Evolutionary conservation across 176 grass and related monocot species (phyloP).

Genomic region (Musa troglodytarum): DNA sequence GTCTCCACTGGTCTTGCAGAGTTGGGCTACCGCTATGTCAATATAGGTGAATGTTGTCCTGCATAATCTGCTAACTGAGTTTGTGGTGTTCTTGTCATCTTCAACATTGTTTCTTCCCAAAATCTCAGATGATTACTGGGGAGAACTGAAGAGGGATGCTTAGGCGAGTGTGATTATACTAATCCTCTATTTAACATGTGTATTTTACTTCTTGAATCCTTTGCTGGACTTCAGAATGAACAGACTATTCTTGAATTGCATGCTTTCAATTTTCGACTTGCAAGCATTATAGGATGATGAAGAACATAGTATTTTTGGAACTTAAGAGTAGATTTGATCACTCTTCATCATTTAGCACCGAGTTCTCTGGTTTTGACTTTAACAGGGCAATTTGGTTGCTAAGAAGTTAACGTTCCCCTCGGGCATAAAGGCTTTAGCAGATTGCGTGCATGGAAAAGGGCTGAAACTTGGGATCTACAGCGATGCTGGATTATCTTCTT

Average conservation of each 20-base stretch:
- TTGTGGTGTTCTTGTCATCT: background rate
- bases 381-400: conserved; percentile 32
- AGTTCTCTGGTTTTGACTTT: background rate
- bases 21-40: conserved; percentile 36
- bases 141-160: conserved; percentile 27
- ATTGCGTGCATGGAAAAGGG: conserved; percentile 39
- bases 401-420: conserved; percentile 37
- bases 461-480: conserved; percentile 43
- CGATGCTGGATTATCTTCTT: conserved; percentile 31
- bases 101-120: background rate
- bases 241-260: no score
- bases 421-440: conserved; percentile 34
- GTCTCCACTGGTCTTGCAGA: conserved; percentile 34
- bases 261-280: no score
- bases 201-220: no score
- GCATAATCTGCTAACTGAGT: no score
- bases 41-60: conserved; percentile 20
- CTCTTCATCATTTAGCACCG: background rate
- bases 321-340: background rate
- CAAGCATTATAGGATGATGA: no score
- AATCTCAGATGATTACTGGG: conserved; percentile 45
- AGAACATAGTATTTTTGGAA: no score
- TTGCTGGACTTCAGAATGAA: no score
- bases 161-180: conserved; percentile 8
- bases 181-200: no score